Percentiles rank a stretch among this genome's conserved stretches.
phyloP scores from a whole-genome alignment of 202 grass and related monocot genomes.

The Cymbopogon flexuosus region DNA sequence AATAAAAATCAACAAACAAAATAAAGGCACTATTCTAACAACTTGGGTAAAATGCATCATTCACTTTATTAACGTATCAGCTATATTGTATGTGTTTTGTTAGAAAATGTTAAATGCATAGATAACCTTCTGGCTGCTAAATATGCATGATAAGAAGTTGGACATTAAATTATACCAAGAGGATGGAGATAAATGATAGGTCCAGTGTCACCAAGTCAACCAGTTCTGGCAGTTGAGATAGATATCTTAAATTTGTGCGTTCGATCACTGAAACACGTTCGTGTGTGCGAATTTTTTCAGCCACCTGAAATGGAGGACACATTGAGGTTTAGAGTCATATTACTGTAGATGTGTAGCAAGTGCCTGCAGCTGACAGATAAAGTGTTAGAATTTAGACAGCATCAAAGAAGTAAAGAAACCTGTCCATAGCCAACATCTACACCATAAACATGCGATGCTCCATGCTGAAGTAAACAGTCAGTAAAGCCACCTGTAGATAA shows the following conservation, averaged over 20 bases:
- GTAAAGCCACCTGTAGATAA: conserved; percentile 93
- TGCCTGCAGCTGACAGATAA: not conserved
- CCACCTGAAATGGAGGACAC: conserved; percentile 61
- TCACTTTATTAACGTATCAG: not conserved
- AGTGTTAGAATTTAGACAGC: not conserved
- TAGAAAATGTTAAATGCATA: not conserved
- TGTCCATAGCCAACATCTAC: conserved; percentile 99
- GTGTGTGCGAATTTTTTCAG: conserved; percentile 85
- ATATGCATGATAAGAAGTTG: not conserved
- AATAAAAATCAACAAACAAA: not conserved
- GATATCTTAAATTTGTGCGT: conserved; percentile 93
- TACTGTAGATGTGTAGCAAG: not conserved
- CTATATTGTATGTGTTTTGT: not conserved
- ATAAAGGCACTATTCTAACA: not conserved
- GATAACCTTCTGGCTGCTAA: not conserved
- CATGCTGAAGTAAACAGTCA: conserved; percentile 90
- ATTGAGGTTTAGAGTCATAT: conserved; percentile 10
- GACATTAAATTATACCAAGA: conserved; percentile 55
- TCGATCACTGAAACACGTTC: conserved; percentile 78
- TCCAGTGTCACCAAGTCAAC: conserved; percentile 87
- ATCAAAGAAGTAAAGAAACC: conserved; percentile 39
- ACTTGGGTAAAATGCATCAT: not conserved
- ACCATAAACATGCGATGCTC: conserved; percentile 76
- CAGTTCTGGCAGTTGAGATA: conserved; percentile 62
- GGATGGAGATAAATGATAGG: conserved; percentile 93